These are phyloP conservation scores for Carex littledalei DNA, from an alignment of 176 grass and related monocot species.

Conservation along the genomic window DNA sequence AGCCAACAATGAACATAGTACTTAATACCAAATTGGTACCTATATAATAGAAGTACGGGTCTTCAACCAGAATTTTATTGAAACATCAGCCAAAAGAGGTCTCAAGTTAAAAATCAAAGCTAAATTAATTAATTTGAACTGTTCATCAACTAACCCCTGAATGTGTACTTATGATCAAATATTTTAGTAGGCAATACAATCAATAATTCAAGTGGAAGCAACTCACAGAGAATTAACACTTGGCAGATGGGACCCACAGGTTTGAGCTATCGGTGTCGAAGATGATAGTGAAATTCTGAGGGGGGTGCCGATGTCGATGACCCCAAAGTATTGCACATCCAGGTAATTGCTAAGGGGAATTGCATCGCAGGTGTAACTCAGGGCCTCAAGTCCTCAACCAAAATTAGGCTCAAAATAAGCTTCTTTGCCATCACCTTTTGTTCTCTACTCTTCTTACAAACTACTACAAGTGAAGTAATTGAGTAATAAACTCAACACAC, in stretches of 20 bases:
- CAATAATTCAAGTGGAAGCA: background rate
- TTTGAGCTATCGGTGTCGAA: slow-evolving; percentile 96
- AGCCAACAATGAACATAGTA: background rate
- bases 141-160: background rate
- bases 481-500: background rate
- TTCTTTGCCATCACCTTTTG: slow-evolving; percentile 24
- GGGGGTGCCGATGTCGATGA: slow-evolving; percentile 56
- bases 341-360: slow-evolving; percentile 82
- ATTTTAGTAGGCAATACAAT: background rate
- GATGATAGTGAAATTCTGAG: slow-evolving; percentile 87
- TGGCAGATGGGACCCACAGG: slow-evolving; percentile 85
- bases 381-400: slow-evolving; percentile 34
- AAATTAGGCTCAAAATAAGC: slow-evolving; percentile 19
- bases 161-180: background rate
- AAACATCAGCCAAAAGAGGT: background rate
- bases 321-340: slow-evolving; percentile 84
- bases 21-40: background rate
- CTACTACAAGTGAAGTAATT: background rate
- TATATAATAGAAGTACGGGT: background rate
- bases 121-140: background rate
- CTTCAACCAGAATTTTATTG: background rate
- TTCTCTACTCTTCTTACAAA: background rate
- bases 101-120: background rate
- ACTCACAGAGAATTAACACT: slow-evolving; percentile 81
- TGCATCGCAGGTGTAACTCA: slow-evolving; percentile 35